Percentiles rank a stretch among this genome's conserved stretches.
Conservation (phyloP, 2,329 filamentous ascomycete species). For the Berkeleyomyces basicola region DNA sequence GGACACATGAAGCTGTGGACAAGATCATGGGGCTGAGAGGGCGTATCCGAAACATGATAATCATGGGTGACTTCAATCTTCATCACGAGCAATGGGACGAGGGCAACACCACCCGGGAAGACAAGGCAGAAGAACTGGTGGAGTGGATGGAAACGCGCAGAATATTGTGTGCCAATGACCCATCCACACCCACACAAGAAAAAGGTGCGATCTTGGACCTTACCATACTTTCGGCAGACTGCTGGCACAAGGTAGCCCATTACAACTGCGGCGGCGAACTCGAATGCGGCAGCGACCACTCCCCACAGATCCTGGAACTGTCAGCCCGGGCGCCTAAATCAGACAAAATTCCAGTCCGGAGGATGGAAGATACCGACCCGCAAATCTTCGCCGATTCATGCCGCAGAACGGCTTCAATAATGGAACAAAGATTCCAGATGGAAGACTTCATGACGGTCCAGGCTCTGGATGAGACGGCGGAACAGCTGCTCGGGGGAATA, state of each 20-base stretch:
- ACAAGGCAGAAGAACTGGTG: neutral
- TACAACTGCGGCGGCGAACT: neutral
- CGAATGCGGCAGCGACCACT: slow-evolving; percentile 8
- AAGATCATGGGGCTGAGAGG: neutral
- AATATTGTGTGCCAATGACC: neutral
- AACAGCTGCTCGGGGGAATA: too few species aligned
- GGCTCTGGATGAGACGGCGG: too few species aligned
- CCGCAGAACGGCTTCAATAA: too few species aligned
- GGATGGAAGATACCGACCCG: neutral
- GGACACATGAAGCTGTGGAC: neutral
- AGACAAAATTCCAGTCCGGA: neutral
- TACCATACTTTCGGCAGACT: too few species aligned
- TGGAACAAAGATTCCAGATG: too few species aligned
- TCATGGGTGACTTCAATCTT: slow-evolving; percentile 1
- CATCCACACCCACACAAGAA: neutral
- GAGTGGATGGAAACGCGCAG: neutral
- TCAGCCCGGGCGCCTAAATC: neutral
- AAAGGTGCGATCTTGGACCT: neutral
- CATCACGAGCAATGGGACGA: neutral
- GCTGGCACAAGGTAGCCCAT: neutral
- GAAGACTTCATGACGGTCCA: too few species aligned
- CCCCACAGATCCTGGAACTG: neutral
- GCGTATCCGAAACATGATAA: neutral
- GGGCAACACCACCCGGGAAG: neutral
- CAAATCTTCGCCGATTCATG: too few species aligned